phyloP scores from a whole-genome alignment of 345 rosid species.

The Toxicodendron radicans region DNA sequence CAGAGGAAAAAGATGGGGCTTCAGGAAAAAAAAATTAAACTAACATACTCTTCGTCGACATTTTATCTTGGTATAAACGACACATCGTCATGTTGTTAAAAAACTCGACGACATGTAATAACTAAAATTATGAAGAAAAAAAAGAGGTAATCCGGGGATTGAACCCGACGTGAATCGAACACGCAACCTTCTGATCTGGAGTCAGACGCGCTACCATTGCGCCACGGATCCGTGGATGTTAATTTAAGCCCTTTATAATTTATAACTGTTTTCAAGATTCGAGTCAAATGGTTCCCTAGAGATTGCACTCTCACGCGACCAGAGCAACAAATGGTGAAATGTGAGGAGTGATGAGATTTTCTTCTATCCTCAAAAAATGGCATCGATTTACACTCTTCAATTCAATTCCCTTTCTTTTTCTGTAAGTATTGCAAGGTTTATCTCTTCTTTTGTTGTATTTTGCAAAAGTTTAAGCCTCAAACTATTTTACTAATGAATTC shows the following conservation, averaged over 20 bases:
- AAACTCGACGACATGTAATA: no score
- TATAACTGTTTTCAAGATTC: no score
- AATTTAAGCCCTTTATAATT: no score
- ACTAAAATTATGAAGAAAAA: no score
- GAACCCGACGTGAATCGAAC: conserved; percentile 98
- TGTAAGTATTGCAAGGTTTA: conserved; percentile 18
- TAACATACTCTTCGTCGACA: neutral
- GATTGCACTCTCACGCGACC: neutral
- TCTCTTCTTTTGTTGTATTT: neutral
- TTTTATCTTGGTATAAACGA: neutral
- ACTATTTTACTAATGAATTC: neutral
- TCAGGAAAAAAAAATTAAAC: no score
- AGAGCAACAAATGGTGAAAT: neutral
- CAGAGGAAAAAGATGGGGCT: no score
- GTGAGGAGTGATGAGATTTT: neutral
- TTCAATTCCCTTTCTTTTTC: conserved; percentile 35
- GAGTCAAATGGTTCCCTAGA: no score
- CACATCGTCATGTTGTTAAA: no score
- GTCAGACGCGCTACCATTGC: conserved; percentile 99
- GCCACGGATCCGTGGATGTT: conserved; percentile 67
- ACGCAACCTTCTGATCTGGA: conserved; percentile 98
- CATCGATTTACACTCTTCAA: conserved; percentile 43
- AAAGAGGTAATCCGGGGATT: neutral
- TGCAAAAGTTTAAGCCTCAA: neutral
- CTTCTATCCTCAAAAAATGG: conserved; percentile 23